These are phyloP conservation scores for Colletotrichum phormii DNA, from an alignment of 2,329 filamentous ascomycete species.

Conservation along the genomic window DNA sequence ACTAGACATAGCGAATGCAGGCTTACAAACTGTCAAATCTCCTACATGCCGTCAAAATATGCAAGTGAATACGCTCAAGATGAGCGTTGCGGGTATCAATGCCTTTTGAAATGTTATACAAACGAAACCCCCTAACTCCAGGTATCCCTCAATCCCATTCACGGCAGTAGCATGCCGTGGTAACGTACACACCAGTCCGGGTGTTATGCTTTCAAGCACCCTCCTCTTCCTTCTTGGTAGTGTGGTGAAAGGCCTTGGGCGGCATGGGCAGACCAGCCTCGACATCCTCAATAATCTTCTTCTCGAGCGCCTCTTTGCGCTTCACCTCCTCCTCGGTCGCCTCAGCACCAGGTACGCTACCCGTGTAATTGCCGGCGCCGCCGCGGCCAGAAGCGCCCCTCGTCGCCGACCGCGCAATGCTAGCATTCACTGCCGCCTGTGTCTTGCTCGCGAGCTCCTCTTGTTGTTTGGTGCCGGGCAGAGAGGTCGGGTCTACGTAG, in stretches of 20 bases:
- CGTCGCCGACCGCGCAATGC: slow-evolving; percentile 38
- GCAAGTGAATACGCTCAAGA: slow-evolving; percentile 21
- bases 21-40: neutral
- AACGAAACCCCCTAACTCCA: slow-evolving; percentile 8
- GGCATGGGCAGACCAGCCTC: slow-evolving; percentile 60
- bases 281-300: slow-evolving; percentile 57
- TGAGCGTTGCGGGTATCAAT: slow-evolving; percentile 36
- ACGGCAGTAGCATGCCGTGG: neutral
- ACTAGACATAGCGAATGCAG: slow-evolving; percentile 13
- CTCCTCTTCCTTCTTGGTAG: slow-evolving; percentile 41
- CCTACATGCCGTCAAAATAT: neutral
- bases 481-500: slow-evolving; percentile 56
- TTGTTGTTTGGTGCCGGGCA: slow-evolving; percentile 47
- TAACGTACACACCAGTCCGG: neutral
- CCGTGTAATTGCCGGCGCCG: slow-evolving; percentile 67
- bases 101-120: slow-evolving; percentile 8
- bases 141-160: neutral
- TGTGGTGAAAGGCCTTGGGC: slow-evolving; percentile 53
- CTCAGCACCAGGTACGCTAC: slow-evolving; percentile 41
- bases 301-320: slow-evolving; percentile 54
- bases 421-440: slow-evolving; percentile 48
- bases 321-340: slow-evolving; percentile 44
- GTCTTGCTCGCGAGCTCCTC: slow-evolving; percentile 49
- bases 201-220: neutral
- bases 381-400: slow-evolving; percentile 59